phyloP scores from a whole-genome alignment of 345 rosid species.

The Gossypioides kirkii region DNA sequence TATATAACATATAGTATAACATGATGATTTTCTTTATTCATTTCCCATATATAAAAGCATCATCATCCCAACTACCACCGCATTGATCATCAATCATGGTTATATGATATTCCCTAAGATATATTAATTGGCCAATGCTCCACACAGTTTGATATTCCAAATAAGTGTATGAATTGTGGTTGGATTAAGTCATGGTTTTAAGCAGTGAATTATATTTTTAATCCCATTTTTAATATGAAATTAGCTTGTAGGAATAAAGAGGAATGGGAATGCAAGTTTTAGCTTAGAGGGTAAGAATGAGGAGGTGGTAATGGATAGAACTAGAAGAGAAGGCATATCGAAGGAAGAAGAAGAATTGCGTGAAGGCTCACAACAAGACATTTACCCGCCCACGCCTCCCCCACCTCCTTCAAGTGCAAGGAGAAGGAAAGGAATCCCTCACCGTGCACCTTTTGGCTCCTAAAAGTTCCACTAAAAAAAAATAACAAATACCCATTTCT shows the following conservation, averaged over 20 bases:
- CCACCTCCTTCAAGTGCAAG: constrained; percentile 59
- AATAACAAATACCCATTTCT: background rate
- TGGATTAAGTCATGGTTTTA: background rate
- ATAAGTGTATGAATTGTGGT: background rate
- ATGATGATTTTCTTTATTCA: background rate
- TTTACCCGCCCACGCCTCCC: constrained; percentile 49
- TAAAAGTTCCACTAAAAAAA: constrained; percentile 17
- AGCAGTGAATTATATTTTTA: background rate
- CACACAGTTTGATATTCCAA: background rate
- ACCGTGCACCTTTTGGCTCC: constrained; percentile 76
- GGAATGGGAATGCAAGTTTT: constrained; percentile 54
- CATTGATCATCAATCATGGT: background rate
- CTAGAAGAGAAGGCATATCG: constrained; percentile 32
- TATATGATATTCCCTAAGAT: background rate
- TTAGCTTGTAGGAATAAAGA: constrained; percentile 75
- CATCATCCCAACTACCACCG: constrained; percentile 1
- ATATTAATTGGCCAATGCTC: background rate
- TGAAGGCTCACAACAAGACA: constrained; percentile 57
- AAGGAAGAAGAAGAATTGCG: constrained; percentile 55
- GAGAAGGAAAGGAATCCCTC: constrained; percentile 90
- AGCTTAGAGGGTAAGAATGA: constrained; percentile 38
- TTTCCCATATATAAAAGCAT: background rate
- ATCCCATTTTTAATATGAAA: constrained; percentile 6
- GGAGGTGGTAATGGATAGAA: constrained; percentile 25
- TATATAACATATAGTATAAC: too few relatives aligned